Percentiles rank a stretch among this genome's conserved stretches.
phyloP scores from a whole-genome alignment of 345 rosid species.

The Euclidium syriacum region DNA sequence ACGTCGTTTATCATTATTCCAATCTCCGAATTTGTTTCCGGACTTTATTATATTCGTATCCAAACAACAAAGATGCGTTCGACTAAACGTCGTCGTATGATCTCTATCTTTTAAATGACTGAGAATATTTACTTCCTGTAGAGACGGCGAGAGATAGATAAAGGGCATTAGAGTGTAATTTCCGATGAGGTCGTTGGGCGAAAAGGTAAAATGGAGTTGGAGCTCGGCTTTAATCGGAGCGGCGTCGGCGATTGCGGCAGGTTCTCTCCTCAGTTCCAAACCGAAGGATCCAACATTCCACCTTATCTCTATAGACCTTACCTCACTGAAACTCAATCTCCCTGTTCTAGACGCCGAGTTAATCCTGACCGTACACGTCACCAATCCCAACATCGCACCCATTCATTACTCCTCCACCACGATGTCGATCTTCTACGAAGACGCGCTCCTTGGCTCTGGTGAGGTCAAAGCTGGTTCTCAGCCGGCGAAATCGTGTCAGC shows the following conservation, averaged over 20 bases:
- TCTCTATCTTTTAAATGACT: too few relatives aligned
- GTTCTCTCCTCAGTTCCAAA: constrained; percentile 42
- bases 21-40: neutral
- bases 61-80: too few relatives aligned
- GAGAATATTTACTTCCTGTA: too few relatives aligned
- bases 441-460: constrained; percentile 65
- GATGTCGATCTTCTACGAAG: constrained; percentile 91
- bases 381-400: constrained; percentile 70
- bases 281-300: constrained; percentile 93
- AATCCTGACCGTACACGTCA: constrained; percentile 72
- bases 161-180: neutral
- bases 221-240: constrained; percentile 67
- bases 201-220: constrained; percentile 73
- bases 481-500: constrained; percentile 58
- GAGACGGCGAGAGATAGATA: too few relatives aligned
- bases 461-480: constrained; percentile 65
- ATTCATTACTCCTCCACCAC: constrained; percentile 65
- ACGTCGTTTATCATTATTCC: neutral
- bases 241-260: constrained; percentile 47
- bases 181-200: constrained; percentile 19
- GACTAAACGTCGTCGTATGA: neutral
- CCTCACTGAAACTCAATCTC: constrained; percentile 70
- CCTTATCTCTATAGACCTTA: constrained; percentile 63
- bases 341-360: constrained; percentile 73
- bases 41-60: constrained; percentile 2